Evolutionary conservation across 169 alveolate species (phyloP).

Genomic region (Cryptosporidium meleagridis): DNA sequence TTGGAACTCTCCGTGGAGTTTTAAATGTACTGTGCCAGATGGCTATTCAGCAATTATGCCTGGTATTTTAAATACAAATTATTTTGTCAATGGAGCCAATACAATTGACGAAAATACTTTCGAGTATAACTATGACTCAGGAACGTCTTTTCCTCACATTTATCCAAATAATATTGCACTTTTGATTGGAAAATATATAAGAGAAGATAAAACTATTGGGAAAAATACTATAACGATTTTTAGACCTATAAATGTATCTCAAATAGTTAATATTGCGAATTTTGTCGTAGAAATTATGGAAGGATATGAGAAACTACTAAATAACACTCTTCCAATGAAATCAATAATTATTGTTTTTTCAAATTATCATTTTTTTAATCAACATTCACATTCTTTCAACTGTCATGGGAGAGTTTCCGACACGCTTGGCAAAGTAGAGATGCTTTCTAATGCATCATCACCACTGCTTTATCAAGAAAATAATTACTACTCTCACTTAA

Average conservation of each 20-base stretch:
- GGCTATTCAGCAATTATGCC: conserved; percentile 58
- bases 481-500: neutral
- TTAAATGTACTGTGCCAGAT: conserved; percentile 56
- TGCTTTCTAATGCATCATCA: conserved; percentile 11
- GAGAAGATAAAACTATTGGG: conserved; percentile 7
- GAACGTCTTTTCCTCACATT: conserved; percentile 40
- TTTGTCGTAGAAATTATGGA: conserved; percentile 22
- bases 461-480: conserved; percentile 38
- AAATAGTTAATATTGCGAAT: conserved; percentile 1
- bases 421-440: conserved; percentile 3
- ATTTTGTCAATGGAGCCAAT: neutral
- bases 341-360: conserved; percentile 23
- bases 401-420: conserved; percentile 20
- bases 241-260: neutral
- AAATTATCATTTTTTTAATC: neutral
- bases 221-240: neutral
- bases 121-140: conserved; percentile 39
- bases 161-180: conserved; percentile 51
- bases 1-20: conserved; percentile 64
- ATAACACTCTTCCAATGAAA: conserved; percentile 26
- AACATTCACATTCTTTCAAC: neutral
- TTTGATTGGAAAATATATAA: conserved; percentile 37
- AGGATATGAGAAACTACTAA: conserved; percentile 39
- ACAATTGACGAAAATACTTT: neutral
- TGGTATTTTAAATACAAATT: neutral